phyloP scores from a whole-genome alignment of 208 protist species.

The Sergeia podlipaevii region DNA sequence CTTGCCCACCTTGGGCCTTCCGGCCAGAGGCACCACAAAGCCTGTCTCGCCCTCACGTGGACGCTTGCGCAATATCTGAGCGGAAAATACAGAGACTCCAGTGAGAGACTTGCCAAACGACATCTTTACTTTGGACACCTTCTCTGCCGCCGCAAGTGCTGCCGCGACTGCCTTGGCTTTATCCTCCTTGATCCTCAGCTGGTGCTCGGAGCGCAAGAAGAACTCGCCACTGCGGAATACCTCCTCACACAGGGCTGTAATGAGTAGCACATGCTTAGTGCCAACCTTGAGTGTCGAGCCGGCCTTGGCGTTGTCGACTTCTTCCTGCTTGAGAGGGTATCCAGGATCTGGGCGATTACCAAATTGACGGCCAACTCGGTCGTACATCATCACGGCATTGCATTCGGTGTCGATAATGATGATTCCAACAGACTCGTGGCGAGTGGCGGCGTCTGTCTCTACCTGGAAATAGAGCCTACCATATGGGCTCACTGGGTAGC shows the following conservation, averaged over 20 bases:
- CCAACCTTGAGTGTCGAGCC: constrained; percentile 70
- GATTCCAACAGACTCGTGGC: constrained; percentile 80
- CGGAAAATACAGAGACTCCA: constrained; percentile 31
- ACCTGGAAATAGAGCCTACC: constrained; percentile 87
- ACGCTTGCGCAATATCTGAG: constrained; percentile 58
- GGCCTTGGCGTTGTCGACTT: constrained; percentile 53
- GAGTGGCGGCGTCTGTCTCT: constrained; percentile 76
- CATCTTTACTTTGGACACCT: constrained; percentile 57
- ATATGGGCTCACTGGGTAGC: constrained; percentile 75
- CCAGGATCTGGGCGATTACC: constrained; percentile 84
- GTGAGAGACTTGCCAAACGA: constrained; percentile 53
- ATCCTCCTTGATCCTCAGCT: constrained; percentile 77
- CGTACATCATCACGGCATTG: constrained; percentile 83
- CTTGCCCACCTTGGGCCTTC: constrained; percentile 61
- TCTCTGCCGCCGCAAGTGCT: constrained; percentile 43
- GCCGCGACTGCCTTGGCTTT: constrained; percentile 65
- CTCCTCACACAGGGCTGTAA: constrained; percentile 80
- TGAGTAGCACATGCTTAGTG: constrained; percentile 59
- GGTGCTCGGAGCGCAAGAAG: constrained; percentile 83
- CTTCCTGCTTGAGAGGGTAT: constrained; percentile 72
- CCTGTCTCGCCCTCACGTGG: constrained; percentile 67
- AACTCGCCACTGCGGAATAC: constrained; percentile 87
- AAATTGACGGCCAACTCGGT: constrained; percentile 75
- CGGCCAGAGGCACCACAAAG: constrained; percentile 75
- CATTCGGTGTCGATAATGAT: constrained; percentile 73